Evolutionary conservation across 2,329 filamentous ascomycete genomes (phyloP).

Genomic region (Didymella exigua): DNA sequence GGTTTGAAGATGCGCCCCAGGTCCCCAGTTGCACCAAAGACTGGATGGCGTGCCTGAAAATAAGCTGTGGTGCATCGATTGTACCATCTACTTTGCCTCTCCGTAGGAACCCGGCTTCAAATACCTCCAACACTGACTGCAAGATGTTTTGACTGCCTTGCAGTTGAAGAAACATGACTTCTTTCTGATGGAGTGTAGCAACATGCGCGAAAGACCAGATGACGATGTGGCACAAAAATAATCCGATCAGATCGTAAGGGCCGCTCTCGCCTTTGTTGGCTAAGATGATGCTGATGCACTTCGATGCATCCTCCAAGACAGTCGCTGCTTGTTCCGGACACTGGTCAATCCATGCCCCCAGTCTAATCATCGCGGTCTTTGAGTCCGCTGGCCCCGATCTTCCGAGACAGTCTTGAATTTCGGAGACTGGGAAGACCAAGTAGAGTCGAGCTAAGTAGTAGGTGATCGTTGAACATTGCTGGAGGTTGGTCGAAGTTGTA

Average conservation of each 20-base stretch:
- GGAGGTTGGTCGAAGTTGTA: not conserved
- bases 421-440: not conserved
- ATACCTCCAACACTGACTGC: not conserved
- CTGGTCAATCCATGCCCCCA: not conserved
- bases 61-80: not conserved
- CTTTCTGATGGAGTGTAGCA: not conserved
- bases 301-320: slow-evolving; percentile 3
- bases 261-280: not conserved
- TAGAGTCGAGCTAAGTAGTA: slow-evolving; percentile 2
- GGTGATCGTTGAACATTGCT: slow-evolving; percentile 1
- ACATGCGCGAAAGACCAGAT: slow-evolving; percentile 7
- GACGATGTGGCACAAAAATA: slow-evolving; percentile 11
- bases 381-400: slow-evolving; percentile 4
- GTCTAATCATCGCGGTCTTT: not conserved
- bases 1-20: slow-evolving; percentile 11
- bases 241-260: slow-evolving; percentile 7
- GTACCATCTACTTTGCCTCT: not conserved
- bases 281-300: slow-evolving; percentile 8
- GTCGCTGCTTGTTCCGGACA: not conserved
- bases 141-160: not conserved
- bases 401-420: slow-evolving; percentile 14
- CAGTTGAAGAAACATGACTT: not conserved
- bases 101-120: not conserved
- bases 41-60: slow-evolving; percentile 14
- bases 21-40: slow-evolving; percentile 7